Percentiles rank a stretch among this genome's conserved stretches.
Conservation (phyloP, 345 rosid genomes). For the Linum lewisii region DNA sequence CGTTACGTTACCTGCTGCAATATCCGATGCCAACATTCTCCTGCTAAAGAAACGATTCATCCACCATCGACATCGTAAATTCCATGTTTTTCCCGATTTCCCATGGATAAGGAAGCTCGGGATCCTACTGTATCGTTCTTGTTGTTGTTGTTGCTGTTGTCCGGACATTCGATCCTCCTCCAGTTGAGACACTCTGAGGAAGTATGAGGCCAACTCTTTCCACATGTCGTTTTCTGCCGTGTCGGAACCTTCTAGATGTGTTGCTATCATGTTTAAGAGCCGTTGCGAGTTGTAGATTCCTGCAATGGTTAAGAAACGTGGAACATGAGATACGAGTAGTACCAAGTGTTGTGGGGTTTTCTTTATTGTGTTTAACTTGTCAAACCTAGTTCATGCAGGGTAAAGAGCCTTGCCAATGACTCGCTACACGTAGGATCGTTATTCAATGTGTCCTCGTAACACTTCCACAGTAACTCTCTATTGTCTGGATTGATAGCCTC, state of each 20-base stretch:
- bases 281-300: conserved; percentile 45
- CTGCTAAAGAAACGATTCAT: conserved; percentile 46
- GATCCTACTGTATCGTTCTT: conserved; percentile 14
- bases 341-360: neutral
- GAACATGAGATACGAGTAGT: neutral
- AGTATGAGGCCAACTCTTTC: conserved; percentile 71
- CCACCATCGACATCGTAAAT: conserved; percentile 61
- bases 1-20: conserved; percentile 27
- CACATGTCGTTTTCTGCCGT: conserved; percentile 29
- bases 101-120: conserved; percentile 33
- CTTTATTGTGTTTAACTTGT: conserved; percentile 1
- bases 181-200: conserved; percentile 29
- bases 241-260: conserved; percentile 75
- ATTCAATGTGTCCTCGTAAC: conserved; percentile 57
- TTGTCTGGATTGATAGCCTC: conserved; percentile 41
- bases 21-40: conserved; percentile 39
- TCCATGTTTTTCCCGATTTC: conserved; percentile 40
- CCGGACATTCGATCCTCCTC: conserved; percentile 62
- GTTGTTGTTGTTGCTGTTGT: conserved; percentile 23
- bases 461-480: conserved; percentile 24
- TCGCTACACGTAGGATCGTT: conserved; percentile 56
- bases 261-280: conserved; percentile 63
- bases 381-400: conserved; percentile 47
- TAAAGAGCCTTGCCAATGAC: conserved; percentile 49
- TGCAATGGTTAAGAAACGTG: conserved; percentile 21